A percentile compares a stretch with the other conserved stretches of the same genome.
These are phyloP conservation scores for Chrysanthemum seticuspe DNA, from an alignment of 129 eudicot species.

Conservation along the genomic window DNA sequence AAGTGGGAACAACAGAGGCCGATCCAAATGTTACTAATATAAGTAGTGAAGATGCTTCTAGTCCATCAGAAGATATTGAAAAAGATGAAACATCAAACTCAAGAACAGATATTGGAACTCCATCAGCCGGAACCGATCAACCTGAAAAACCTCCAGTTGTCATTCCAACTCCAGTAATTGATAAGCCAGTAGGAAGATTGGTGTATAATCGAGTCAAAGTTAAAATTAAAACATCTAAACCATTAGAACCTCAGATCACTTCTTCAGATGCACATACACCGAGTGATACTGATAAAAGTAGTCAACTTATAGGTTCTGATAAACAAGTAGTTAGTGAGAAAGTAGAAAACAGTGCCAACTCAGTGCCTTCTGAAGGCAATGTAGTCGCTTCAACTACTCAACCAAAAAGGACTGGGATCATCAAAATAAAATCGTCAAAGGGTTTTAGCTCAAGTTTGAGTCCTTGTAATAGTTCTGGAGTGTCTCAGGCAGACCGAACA, in stretches of 20 bases:
- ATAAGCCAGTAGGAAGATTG: conserved; percentile 49
- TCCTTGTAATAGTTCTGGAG: conserved; percentile 52
- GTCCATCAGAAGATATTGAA: conserved; percentile 38
- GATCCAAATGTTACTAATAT: conserved; percentile 35
- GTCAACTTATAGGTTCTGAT: conserved; percentile 49
- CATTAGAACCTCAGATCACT: conserved; percentile 46
- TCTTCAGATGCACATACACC: conserved; percentile 62
- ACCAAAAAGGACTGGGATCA: conserved; percentile 57
- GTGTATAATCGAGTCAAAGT: conserved; percentile 86
- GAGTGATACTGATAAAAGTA: conserved; percentile 72
- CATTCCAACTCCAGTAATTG: conserved; percentile 29
- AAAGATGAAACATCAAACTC: conserved; percentile 52
- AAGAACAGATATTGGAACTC: conserved; percentile 51
- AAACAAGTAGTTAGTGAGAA: conserved; percentile 56
- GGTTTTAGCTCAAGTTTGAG: conserved; percentile 57
- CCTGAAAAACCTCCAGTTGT: conserved; percentile 46
- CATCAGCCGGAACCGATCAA: conserved; percentile 52
- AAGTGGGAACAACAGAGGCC: conserved; percentile 31
- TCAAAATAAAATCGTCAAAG: conserved; percentile 70
- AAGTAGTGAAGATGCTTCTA: conserved; percentile 52
- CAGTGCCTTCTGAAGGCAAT: conserved; percentile 58
- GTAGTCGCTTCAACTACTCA: conserved; percentile 27
- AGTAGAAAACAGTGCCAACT: conserved; percentile 75
- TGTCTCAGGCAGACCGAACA: conserved; percentile 41
- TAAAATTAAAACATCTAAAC: conserved; percentile 69